Evolutionary conservation across 495 filamentous ascomycete genomes (phyloP), one percentile per base, ranked within the genome.

Genomic region (Parathielavia appendiculata): DNA sequence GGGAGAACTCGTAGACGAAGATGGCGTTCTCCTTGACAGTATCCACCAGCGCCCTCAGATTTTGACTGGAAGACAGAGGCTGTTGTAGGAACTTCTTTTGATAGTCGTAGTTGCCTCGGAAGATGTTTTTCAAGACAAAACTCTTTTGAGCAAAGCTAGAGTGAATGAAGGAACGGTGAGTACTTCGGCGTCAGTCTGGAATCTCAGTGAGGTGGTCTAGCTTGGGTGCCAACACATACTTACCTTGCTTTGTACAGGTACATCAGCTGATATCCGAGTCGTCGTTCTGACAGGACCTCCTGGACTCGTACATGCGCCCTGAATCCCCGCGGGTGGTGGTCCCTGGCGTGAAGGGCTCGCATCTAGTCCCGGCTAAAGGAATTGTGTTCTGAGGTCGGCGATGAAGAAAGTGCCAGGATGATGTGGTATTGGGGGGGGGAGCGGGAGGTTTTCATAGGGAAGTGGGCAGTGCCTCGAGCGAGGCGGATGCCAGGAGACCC

Each of bases 201-300:
- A 30, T 30, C 26, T 30, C 26, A 30, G 2, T 30, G 3, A 30
- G 26, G 17, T 8, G 13, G 8, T 19, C 16, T 17, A 1, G 12
- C 14, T 9, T 4, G 4, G 11, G 22, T 2, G 0, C 0, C 14
- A 30, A 11, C 14, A 17, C 10, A 38, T n/a, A 54, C n/a, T n/a
- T 13, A 41, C 50, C 50, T 52, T 11, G 51, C 51, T 13, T 16
- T 22, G 19, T 54, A 54, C 9, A 54, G 23, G 20, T 39, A 44
- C 26, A 54, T 6, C 22, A 54, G 38, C 4, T 23, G 51, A 0
- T 20, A 30, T 30, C 26, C 26, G 26, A 30, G 1, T 11, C 51
- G 51, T 23, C 51, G 51, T 5, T 54, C 39, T 1, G 22, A 30
- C 14, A 54, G 38, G 23, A 54, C 3, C 14, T 54, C 22, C 10